Conservation (phyloP, 2,329 filamentous ascomycete species). For the Botrytis squamosa region DNA sequence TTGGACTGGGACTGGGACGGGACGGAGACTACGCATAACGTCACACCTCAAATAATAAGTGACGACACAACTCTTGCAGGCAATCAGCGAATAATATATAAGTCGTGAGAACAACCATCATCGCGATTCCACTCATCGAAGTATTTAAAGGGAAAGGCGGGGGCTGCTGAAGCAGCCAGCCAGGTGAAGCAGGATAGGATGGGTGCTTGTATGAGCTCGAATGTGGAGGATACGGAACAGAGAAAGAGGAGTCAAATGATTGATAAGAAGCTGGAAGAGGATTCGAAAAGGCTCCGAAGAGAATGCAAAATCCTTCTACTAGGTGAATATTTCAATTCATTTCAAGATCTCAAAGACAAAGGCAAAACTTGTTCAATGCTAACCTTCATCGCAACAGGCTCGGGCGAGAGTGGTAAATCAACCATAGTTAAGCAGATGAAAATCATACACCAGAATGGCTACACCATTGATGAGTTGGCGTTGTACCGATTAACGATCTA, state of each 20-base stretch:
- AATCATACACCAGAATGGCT: constrained; percentile 98
- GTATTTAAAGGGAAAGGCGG: constrained; percentile 26
- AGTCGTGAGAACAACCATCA: background rate
- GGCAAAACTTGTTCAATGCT: constrained; percentile 22
- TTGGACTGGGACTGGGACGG: constrained; percentile 6
- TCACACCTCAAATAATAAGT: constrained; percentile 7
- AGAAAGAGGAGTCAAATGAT: constrained; percentile 97
- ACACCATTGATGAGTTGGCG: constrained; percentile 88
- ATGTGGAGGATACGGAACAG: constrained; percentile 77
- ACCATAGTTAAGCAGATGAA: constrained; percentile 99
- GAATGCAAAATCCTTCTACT: constrained; percentile 99
- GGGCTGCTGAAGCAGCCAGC: constrained; percentile 36
- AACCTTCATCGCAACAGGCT: constrained; percentile 58
- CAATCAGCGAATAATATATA: background rate
- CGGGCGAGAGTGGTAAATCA: constrained; percentile 97
- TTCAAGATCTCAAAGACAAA: constrained; percentile 18
- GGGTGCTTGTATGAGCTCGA: constrained; percentile 91
- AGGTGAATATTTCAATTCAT: constrained; percentile 56
- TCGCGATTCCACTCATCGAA: constrained; percentile 7
- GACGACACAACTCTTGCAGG: background rate
- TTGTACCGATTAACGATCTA: constrained; percentile 96
- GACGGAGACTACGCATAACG: constrained; percentile 9
- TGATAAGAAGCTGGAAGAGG: constrained; percentile 89
- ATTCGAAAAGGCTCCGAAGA: constrained; percentile 85
- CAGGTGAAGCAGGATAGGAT: constrained; percentile 63